A percentile compares a stretch with the other conserved stretches of the same genome.
phyloP scores from a whole-genome alignment of 371 early-diverging fungal species.

The Capillidium heterosporum region DNA sequence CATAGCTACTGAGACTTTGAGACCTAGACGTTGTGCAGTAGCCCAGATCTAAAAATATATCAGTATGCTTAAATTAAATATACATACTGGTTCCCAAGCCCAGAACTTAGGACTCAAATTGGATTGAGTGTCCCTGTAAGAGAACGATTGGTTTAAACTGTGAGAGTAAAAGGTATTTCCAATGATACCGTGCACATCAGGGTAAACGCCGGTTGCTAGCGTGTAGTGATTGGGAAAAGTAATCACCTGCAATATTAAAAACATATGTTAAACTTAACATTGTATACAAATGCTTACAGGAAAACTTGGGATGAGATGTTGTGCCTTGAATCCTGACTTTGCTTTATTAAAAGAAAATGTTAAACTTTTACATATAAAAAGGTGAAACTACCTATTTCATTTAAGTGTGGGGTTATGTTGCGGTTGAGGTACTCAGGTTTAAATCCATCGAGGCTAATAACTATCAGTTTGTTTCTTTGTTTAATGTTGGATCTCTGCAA shows the following conservation, averaged over 20 bases:
- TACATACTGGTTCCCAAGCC: slow-evolving; percentile 62
- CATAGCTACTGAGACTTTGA: slow-evolving; percentile 53
- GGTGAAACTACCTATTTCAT: slow-evolving; percentile 4
- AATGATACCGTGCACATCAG: slow-evolving; percentile 84
- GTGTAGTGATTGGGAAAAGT: slow-evolving; percentile 94
- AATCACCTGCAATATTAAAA: slow-evolving; percentile 19
- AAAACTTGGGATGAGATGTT: slow-evolving; percentile 53
- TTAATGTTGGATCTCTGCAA: no score
- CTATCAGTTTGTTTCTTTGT: no score
- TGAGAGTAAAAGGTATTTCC: slow-evolving; percentile 79
- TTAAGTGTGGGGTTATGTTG: slow-evolving; percentile 46
- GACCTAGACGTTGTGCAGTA: slow-evolving; percentile 51
- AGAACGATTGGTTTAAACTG: slow-evolving; percentile 43
- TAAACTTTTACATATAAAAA: neutral
- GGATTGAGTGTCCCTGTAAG: slow-evolving; percentile 36
- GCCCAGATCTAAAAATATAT: slow-evolving; percentile 47
- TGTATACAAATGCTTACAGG: slow-evolving; percentile 22
- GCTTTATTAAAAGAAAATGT: slow-evolving; percentile 11
- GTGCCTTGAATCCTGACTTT: slow-evolving; percentile 25
- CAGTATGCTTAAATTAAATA: slow-evolving; percentile 5
- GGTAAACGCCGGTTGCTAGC: slow-evolving; percentile 77
- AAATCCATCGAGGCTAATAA: slow-evolving; percentile 81
- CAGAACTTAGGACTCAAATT: slow-evolving; percentile 43
- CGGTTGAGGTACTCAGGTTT: slow-evolving; percentile 68
- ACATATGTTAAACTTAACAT: no score